Evolutionary conservation across 108 stramenopile genomes (phyloP), one percentile per base, ranked within the genome.

Genomic region (Discostella pseudostelligera): DNA sequence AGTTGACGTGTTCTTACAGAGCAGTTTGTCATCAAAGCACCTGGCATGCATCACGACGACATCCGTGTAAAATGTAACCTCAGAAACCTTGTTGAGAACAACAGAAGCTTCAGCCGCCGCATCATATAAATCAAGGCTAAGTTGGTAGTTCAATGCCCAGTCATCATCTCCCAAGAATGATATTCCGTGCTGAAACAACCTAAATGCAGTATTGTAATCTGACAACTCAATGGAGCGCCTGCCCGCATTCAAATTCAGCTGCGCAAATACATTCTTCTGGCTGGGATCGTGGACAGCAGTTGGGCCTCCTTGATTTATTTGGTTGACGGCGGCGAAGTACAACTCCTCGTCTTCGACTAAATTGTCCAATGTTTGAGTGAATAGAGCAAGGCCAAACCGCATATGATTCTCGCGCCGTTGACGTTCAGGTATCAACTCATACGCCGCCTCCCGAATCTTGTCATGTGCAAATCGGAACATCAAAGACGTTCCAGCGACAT

Each of bases 391-490:
- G 7, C 69, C 69, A 40, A 70, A 62, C 26, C 28, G 37, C 60
- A 62, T 70, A 37, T 62, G 61, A 14, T 45, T 32, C 29, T 54
- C 39, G 0, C 25, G 53, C 40, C 29, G 28, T 54, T 70, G 42
- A 19, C 55, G 12, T 6, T 25, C 62, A 2, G 68, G 26, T 51
- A 59, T 74, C 46, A 69, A 12, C 42, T 54, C 44, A 32, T 70
- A 64, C 20, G 69, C 67, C 36, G 74, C 74, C 63, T 74, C 62
- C 19, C 70, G 43, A 39, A 74, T 63, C 59, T 63, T 64, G 29
- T 74, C 74, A 20, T 74, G 74, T 10, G 28, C 67, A 40, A 74
- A 74, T 4, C 45, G 44, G 36, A 70, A 62, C 48, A 19, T 26
- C n/a, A n/a, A n/a, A n/a, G n/a, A n/a, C n/a, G 14, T 43, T 35